Evolutionary conservation across 176 grass and related monocot species (phyloP).

Genomic region (maize (Zea mays)): Zm-B73-REFERENCE-NAM-5.0 NC_050102.1:171505001-171505500

Average conservation of each 20-base stretch:
- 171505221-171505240: background rate
- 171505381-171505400: background rate
- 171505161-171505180: background rate
- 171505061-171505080: background rate
- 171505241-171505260: background rate
- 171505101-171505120: slow-evolving; percentile 11
- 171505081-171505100: background rate
- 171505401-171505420: background rate
- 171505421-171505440: background rate
- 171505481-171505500: slow-evolving; percentile 23
- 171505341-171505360: background rate
- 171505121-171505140: background rate
- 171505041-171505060: background rate
- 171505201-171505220: background rate
- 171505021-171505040: slow-evolving; percentile 13
- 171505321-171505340: background rate
- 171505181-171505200: background rate
- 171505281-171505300: background rate
- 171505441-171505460: slow-evolving; percentile 10
- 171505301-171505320: background rate
- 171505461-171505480: background rate
- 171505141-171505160: background rate
- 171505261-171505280: background rate
- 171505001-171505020: slow-evolving; percentile 1
- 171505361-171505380: background rate